Conservation (phyloP, 176 grass and related monocot genomes). For the Hordeum marinum region DNA sequence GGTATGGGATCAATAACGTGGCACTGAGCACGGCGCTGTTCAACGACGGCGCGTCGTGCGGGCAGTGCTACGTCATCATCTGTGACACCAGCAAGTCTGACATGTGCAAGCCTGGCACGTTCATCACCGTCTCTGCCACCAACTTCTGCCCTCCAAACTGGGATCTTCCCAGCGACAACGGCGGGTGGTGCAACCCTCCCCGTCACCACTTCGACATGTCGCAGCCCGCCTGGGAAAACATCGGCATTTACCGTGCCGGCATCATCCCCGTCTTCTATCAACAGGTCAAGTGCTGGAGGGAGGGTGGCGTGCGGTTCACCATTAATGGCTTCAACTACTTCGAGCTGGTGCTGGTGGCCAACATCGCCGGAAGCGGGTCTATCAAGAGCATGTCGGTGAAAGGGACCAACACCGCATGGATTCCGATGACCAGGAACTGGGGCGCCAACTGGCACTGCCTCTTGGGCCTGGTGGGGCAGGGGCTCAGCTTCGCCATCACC, state of each 20-base stretch:
- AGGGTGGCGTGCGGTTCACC: slow-evolving; percentile 33
- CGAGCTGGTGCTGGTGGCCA: slow-evolving; percentile 38
- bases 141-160: background rate
- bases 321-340: slow-evolving; percentile 42
- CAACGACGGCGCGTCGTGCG: slow-evolving; percentile 45
- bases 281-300: slow-evolving; percentile 34
- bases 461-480: background rate
- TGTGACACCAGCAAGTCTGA: slow-evolving; percentile 11
- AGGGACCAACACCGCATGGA: slow-evolving; percentile 11
- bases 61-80: slow-evolving; percentile 44
- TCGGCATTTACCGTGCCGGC: slow-evolving; percentile 18
- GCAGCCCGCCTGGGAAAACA: slow-evolving; percentile 30
- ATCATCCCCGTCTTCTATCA: slow-evolving; percentile 51
- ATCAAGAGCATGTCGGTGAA: slow-evolving; percentile 21
- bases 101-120: background rate
- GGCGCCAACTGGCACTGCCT: slow-evolving; percentile 40
- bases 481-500: slow-evolving; percentile 40
- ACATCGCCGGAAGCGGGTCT: slow-evolving; percentile 31
- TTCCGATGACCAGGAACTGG: slow-evolving; percentile 38
- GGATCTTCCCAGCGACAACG: background rate
- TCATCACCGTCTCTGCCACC: background rate
- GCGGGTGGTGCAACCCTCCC: background rate
- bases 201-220: background rate
- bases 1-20: slow-evolving; percentile 42
- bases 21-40: slow-evolving; percentile 45